Percentiles rank a stretch among this genome's conserved stretches.
Evolutionary conservation across 2,329 filamentous ascomycete genomes (phyloP).

Genomic region (Botrytis pseudocinerea): DNA sequence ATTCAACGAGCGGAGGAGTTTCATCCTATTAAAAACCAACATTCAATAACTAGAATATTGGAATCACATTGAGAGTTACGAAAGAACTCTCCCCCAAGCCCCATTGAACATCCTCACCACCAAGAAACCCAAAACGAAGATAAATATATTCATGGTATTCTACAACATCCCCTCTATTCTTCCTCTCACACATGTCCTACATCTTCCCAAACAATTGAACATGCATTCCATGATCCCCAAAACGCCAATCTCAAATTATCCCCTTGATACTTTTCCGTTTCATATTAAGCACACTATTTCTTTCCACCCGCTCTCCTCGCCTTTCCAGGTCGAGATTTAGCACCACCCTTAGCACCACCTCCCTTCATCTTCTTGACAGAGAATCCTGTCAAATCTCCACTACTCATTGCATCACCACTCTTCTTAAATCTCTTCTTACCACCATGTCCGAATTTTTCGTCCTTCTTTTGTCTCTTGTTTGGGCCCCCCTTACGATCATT

Average conservation of each 20-base stretch:
- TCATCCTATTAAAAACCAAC: too few species aligned
- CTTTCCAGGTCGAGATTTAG: slow-evolving; percentile 51
- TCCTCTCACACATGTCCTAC: not conserved
- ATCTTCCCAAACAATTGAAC: slow-evolving; percentile 1
- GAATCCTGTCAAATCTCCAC: slow-evolving; percentile 77
- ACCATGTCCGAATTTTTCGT: slow-evolving; percentile 91
- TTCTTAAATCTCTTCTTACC: slow-evolving; percentile 92
- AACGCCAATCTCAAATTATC: slow-evolving; percentile 12
- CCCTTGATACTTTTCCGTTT: slow-evolving; percentile 10
- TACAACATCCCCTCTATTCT: not conserved
- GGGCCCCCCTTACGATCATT: slow-evolving; percentile 33
- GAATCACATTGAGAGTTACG: not conserved
- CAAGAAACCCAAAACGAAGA: not conserved
- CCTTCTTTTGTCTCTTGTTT: slow-evolving; percentile 90
- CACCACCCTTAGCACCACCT: slow-evolving; percentile 27
- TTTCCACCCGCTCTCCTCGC: slow-evolving; percentile 40
- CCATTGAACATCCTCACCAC: not conserved
- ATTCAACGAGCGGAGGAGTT: too few species aligned
- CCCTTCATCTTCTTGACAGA: slow-evolving; percentile 84
- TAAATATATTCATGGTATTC: slow-evolving; percentile 15
- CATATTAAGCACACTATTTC: slow-evolving; percentile 31
- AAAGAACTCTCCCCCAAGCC: not conserved
- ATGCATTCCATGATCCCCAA: not conserved
- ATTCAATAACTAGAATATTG: too few species aligned
- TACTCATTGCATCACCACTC: slow-evolving; percentile 84